These are phyloP conservation scores for Blattamonas nauphoetae DNA, from an alignment of 78 protist genomes.

Conservation along the genomic window DNA sequence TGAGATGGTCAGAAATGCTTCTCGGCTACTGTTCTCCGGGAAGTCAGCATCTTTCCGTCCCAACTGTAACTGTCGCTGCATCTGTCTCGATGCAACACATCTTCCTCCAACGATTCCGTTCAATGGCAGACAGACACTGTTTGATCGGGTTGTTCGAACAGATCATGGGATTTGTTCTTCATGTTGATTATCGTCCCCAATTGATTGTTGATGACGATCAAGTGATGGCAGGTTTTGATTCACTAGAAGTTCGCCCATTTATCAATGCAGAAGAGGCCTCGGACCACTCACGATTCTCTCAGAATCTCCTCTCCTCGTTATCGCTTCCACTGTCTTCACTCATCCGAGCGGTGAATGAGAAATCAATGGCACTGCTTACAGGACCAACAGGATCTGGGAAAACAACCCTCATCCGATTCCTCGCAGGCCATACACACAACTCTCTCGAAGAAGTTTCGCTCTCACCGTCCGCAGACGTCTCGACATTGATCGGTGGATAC, in stretches of 20 bases:
- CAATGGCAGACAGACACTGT: background rate
- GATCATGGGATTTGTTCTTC: background rate
- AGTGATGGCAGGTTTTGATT: background rate
- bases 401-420: constrained; percentile 52
- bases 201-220: background rate
- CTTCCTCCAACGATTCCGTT: background rate
- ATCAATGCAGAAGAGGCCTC: background rate
- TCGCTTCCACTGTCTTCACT: constrained; percentile 51
- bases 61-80: background rate
- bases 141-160: background rate
- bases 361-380: background rate
- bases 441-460: constrained; percentile 63
- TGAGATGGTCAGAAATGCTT: constrained; percentile 81
- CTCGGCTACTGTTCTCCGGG: background rate
- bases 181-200: background rate
- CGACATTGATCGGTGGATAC: constrained; percentile 75
- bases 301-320: constrained; percentile 42
- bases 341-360: background rate
- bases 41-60: background rate
- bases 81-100: background rate
- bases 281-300: background rate
- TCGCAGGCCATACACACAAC: constrained; percentile 44
- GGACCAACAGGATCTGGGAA: constrained; percentile 57
- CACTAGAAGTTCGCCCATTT: background rate
- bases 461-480: constrained; percentile 68